These are phyloP conservation scores for Lachancea thermotolerans DNA, from an alignment of 805 yeast species.

Conservation along the genomic window DNA sequence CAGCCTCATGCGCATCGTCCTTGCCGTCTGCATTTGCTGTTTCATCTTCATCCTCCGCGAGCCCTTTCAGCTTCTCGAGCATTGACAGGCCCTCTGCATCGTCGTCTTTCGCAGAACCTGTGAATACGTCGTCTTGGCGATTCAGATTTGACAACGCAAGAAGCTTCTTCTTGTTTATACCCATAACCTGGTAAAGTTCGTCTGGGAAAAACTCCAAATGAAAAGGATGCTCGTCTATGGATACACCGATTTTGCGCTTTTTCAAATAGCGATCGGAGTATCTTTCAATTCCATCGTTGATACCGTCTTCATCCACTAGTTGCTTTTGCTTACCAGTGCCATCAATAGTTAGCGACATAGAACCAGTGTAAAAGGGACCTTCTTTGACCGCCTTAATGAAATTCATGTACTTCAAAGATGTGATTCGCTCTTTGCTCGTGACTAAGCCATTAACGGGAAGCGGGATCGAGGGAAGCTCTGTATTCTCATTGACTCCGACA, in stretches of 20 bases:
- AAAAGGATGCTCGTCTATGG: conserved; percentile 75
- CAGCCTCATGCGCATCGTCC: conserved; percentile 32
- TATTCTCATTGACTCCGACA: conserved; percentile 37
- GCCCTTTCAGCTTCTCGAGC: conserved; percentile 41
- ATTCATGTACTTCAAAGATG: conserved; percentile 50
- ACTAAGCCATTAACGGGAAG: conserved; percentile 63
- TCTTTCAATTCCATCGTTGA: conserved; percentile 67
- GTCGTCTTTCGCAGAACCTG: conserved; percentile 24
- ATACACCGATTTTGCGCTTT: conserved; percentile 60
- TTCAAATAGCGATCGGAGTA: conserved; percentile 76
- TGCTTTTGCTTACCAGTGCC: conserved; percentile 17
- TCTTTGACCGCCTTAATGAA: conserved; percentile 49
- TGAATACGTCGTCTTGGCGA: conserved; percentile 23
- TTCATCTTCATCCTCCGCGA: conserved; percentile 46
- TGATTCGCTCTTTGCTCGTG: conserved; percentile 42
- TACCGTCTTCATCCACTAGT: conserved; percentile 35
- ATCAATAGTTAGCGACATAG: conserved; percentile 30
- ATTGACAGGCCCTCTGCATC: conserved; percentile 31
- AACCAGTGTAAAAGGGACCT: conserved; percentile 63
- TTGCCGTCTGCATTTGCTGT: conserved; percentile 19
- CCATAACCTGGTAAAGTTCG: conserved; percentile 70
- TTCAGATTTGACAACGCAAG: conserved; percentile 36
- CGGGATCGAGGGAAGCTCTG: conserved; percentile 36
- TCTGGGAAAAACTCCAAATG: conserved; percentile 64
- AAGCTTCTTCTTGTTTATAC: conserved; percentile 49